Evolutionary conservation across 768 basidiomycete species (phyloP).

Genomic region (Agrocybe chaxingu): DNA sequence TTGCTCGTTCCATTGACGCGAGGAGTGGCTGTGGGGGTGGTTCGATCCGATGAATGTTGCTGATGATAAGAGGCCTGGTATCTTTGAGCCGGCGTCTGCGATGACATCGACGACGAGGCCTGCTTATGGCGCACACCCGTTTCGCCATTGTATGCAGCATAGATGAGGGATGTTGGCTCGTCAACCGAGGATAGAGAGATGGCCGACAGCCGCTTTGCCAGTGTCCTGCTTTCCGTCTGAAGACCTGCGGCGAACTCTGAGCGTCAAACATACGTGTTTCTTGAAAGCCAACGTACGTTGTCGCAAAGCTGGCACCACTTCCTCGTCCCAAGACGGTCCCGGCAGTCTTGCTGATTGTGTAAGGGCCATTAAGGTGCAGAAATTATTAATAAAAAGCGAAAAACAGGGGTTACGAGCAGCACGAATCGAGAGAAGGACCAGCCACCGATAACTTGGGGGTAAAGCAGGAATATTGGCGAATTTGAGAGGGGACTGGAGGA

Average conservation of each 20-base stretch:
- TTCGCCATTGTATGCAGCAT: not conserved
- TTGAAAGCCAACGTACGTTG: slow-evolving; percentile 53
- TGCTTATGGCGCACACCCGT: slow-evolving; percentile 28
- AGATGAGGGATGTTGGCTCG: slow-evolving; percentile 35
- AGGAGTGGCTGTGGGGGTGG: slow-evolving; percentile 16
- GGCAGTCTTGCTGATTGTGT: slow-evolving; percentile 39
- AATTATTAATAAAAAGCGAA: not conserved
- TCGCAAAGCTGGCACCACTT: slow-evolving; percentile 76
- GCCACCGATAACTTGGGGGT: too few species aligned
- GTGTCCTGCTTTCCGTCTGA: slow-evolving; percentile 74
- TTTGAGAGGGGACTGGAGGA: too few species aligned
- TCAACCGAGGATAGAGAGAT: slow-evolving; percentile 61
- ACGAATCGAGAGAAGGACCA: not conserved
- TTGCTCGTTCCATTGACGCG: slow-evolving; percentile 28
- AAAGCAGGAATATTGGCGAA: too few species aligned
- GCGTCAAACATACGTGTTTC: not conserved
- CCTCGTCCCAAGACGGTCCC: slow-evolving; percentile 74
- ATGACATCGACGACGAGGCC: slow-evolving; percentile 6
- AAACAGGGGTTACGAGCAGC: not conserved
- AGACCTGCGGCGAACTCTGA: slow-evolving; percentile 48
- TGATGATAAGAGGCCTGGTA: slow-evolving; percentile 13
- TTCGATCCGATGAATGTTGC: slow-evolving; percentile 16
- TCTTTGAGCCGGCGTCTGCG: slow-evolving; percentile 4
- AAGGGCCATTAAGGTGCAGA: slow-evolving; percentile 31
- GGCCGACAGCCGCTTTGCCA: slow-evolving; percentile 74